Evolutionary conservation across 1,284 basidiomycete species (phyloP), one percentile per base, ranked within the genome.

Genomic region (Takashimella koratensis): DNA sequence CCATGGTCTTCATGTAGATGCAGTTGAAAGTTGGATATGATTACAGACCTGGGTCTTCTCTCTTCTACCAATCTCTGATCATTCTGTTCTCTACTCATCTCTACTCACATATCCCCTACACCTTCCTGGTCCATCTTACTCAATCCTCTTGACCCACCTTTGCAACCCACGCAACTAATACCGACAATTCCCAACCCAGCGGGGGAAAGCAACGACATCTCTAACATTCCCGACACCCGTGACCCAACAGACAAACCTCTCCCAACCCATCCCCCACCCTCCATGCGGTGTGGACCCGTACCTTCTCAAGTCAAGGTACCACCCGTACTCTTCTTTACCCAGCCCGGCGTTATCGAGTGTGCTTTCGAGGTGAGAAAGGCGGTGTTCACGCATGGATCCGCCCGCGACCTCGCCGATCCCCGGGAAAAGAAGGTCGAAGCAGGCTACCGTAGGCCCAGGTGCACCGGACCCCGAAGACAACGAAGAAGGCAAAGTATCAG

Each of bases 401-500:
- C 95, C 95, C 0, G 84, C 88, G 26, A 99, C 81, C 76, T 99
- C 95, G 5, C 95, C 95, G 0, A 94, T 77, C 11, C 81, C 76
- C 0, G 95, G 96, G 11, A 98, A 84, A 47, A 98, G 82, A 21
- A 98, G 81, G 73, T 98, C 95, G 68, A 98, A 97, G 76, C 94
- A 97, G 10, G 87, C 90, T 3, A 90, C 91, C 1, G 90, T 94
- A 51, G 43, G 45, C 2, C 23, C 39, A 3, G 49, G 49, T 10
- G 44, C 57, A 2, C n/a, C n/a, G n/a, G n/a, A n/a, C n/a, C n/a
- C n/a, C n/a, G n/a, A n/a, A n/a, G n/a, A n/a, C n/a, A n/a, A n/a
- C n/a, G n/a, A n/a, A n/a, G n/a, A n/a, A n/a, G n/a, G n/a, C n/a
- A n/a, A n/a, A n/a, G n/a, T n/a, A 57, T 56, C 23, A 69, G 64